Percentiles rank a stretch among this genome's conserved stretches.
Conservation (phyloP, 345 rosid genomes). For the Diplotaxis tenuifolia region DNA sequence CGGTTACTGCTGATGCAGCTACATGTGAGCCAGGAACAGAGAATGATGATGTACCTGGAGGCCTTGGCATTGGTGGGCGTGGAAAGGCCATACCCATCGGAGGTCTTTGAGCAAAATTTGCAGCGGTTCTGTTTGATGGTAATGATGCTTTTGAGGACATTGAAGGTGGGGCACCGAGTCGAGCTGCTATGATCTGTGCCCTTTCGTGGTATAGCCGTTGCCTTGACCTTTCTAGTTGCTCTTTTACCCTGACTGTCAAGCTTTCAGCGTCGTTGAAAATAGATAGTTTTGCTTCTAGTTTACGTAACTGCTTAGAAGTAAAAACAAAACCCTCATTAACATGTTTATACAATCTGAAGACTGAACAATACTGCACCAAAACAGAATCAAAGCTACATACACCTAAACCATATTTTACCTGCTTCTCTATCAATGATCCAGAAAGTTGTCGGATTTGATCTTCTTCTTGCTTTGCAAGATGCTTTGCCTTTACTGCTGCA, state of each 20-base stretch:
- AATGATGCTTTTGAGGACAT: constrained; percentile 53
- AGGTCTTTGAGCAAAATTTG: constrained; percentile 64
- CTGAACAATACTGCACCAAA: neutral
- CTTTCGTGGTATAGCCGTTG: constrained; percentile 90
- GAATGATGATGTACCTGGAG: constrained; percentile 42
- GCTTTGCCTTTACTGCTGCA: constrained; percentile 93
- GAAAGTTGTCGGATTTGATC: constrained; percentile 77
- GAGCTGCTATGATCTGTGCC: constrained; percentile 87
- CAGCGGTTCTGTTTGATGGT: constrained; percentile 70
- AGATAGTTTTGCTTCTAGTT: constrained; percentile 81
- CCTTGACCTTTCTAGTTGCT: constrained; percentile 87
- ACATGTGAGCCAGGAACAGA: constrained; percentile 47
- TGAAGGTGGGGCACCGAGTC: constrained; percentile 70
- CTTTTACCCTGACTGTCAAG: constrained; percentile 63
- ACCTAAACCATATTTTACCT: constrained; percentile 46
- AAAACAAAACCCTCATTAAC: neutral
- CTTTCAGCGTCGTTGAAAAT: constrained; percentile 79
- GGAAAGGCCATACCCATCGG: constrained; percentile 60
- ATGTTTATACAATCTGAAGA: constrained; percentile 11
- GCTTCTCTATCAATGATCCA: constrained; percentile 72
- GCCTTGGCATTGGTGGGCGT: constrained; percentile 71
- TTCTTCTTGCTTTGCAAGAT: constrained; percentile 83
- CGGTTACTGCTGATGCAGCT: constrained; percentile 49
- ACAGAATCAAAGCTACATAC: constrained; percentile 7
- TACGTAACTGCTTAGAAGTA: constrained; percentile 56